Base-by-base conservation (phyloP, 306 rosid species). In the Ormosia emarginata region DNA sequence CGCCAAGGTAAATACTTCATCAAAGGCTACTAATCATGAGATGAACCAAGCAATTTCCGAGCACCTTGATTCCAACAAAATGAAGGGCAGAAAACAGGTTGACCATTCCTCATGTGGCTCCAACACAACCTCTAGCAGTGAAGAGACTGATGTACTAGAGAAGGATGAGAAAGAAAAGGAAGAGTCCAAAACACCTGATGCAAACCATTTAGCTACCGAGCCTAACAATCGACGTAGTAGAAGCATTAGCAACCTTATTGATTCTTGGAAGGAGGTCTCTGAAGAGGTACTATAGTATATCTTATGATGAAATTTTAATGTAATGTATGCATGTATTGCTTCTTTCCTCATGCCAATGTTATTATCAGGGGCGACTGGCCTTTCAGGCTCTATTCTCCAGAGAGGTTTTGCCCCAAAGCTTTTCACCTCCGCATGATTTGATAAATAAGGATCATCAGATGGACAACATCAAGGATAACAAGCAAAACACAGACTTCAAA, bases 31-130 rank as follows among this genome's bases (percentile, higher is more conserved):
- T 66, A 87, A 85, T 80, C 76, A 77, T 58, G 96, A 87, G 82
- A 89, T 81, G 65, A 77, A 81, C 50, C 77, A 73, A 30, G 86
- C 81, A 46, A 79, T 72, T 68, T 79, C 89, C 1, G 97, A 95
- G 89, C 88, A 77, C 85, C 84, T 77, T 50, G 95, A 95, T 75
- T 77, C 90, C 30, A 77, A 84, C 81, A 75, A 91, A 81, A 79
- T 40, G 2, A 89, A 87, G 74, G 83, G 82, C 58, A 78, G 84
- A 82, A 88, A 88, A 78, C 97, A 12, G 89, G 92, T 95, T 43
- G 99, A 95, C 86, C 93, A 94, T 56, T 93, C 99, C 68, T 95
- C 99, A 0, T 95, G 99, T 85, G 97, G 99, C 75, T 93, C 99
- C 76, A 95, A 93, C 83, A 86, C 97, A 84, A 15, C 98, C 69